These are phyloP conservation scores for Sequoiadendron giganteum DNA, from an alignment of 75 land plant species.

Conservation along the genomic window DNA sequence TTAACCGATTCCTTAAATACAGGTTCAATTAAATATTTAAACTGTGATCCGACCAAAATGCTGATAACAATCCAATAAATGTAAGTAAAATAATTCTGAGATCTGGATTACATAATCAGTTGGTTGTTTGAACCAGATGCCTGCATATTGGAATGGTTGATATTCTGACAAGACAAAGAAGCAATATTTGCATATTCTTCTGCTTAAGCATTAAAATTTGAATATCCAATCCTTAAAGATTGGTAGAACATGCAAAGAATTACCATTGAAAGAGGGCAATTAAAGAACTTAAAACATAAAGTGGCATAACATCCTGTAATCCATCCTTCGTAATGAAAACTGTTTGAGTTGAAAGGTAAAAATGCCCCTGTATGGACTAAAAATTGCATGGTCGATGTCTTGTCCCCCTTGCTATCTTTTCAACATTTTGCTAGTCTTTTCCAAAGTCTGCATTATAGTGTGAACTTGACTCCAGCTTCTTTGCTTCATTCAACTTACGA, in stretches of 20 bases:
- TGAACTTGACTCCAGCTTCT: constrained; percentile 89
- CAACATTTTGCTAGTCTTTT: constrained; percentile 51
- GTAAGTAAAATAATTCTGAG: not conserved
- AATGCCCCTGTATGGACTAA: not conserved
- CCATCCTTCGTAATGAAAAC: not conserved
- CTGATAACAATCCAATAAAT: not conserved
- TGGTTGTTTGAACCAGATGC: not conserved
- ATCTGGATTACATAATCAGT: not conserved
- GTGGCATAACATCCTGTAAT: not conserved
- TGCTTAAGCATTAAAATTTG: not conserved
- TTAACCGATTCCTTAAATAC: not conserved
- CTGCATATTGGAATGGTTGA: not conserved
- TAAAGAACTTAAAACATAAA: not conserved
- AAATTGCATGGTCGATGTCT: not conserved
- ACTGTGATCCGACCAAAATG: not conserved
- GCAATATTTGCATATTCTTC: not conserved
- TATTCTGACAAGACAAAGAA: not conserved
- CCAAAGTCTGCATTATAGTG: constrained; percentile 95
- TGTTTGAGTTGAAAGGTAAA: not conserved
- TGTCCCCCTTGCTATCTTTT: not conserved
- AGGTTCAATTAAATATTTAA: not conserved
- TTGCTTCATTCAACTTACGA: constrained; percentile 85
- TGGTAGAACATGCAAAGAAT: not conserved
- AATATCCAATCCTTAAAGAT: not conserved
- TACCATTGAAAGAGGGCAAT: not conserved